phyloP scores from a whole-genome alignment of 1,139 yeast species.

The Geotrichum cucujoidarum region DNA sequence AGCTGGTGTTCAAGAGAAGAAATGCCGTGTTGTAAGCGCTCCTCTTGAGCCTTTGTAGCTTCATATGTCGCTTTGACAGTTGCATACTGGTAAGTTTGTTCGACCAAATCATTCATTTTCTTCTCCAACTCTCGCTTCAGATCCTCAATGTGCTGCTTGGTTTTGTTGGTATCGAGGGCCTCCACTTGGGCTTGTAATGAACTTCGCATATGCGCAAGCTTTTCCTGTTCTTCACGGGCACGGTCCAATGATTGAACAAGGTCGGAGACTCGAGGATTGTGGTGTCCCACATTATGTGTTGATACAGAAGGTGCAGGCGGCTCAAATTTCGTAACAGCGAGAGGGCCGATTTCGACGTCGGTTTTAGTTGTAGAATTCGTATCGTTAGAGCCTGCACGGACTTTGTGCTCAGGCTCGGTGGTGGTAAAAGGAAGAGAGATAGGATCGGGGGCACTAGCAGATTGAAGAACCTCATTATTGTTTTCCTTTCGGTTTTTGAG shows the following conservation, averaged over 20 bases:
- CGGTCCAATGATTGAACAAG: slow-evolving; percentile 2
- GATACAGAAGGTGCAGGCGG: no score
- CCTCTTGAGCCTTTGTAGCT: slow-evolving; percentile 11
- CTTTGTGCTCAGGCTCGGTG: no score
- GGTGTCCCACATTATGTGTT: no score
- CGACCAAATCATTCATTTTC: slow-evolving; percentile 21
- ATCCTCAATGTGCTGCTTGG: slow-evolving; percentile 14
- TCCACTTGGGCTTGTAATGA: slow-evolving; percentile 8
- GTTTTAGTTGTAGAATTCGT: no score
- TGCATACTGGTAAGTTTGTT: slow-evolving; percentile 9
- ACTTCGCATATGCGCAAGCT: not conserved
- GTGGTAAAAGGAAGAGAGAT: no score
- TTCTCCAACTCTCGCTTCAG: slow-evolving; percentile 18
- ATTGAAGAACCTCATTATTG: not conserved
- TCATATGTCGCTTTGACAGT: slow-evolving; percentile 7
- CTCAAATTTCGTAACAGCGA: not conserved
- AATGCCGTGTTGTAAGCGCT: not conserved
- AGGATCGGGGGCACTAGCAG: not conserved
- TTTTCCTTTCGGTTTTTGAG: not conserved
- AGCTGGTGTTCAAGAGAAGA: slow-evolving; percentile 8
- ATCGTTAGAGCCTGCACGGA: no score
- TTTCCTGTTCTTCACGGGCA: slow-evolving; percentile 1
- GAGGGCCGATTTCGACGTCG: not conserved
- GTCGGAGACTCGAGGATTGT: not conserved
- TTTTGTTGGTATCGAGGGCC: not conserved